Percentiles rank a stretch among this genome's conserved stretches.
Evolutionary conservation across 176 grass and related monocot genomes (phyloP).

Genomic region (Triticum aestivum): DNA sequence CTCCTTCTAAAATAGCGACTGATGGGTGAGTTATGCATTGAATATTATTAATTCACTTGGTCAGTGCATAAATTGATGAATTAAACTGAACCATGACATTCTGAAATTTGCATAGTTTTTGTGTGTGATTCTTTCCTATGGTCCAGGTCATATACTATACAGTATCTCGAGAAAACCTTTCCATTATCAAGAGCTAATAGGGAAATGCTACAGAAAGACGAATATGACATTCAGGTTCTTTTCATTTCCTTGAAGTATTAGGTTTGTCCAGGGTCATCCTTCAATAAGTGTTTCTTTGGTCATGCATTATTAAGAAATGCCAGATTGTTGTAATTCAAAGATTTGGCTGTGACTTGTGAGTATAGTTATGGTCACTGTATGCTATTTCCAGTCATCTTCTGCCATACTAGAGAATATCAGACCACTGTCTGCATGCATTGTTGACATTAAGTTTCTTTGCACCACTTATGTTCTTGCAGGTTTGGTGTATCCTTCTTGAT

Average conservation of each 20-base stretch:
- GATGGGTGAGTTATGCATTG: conserved; percentile 68
- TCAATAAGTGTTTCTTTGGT: not conserved
- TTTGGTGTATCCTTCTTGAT: conserved; percentile 86
- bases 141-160: conserved; percentile 53
- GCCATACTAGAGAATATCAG: not conserved
- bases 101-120: conserved; percentile 26
- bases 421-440: not conserved
- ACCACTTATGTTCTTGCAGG: conserved; percentile 48
- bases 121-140: conserved; percentile 38
- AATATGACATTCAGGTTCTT: conserved; percentile 72
- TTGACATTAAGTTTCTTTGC: conserved; percentile 21
- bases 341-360: not conserved
- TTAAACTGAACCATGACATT: conserved; percentile 29
- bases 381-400: conserved; percentile 13
- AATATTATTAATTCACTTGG: conserved; percentile 16
- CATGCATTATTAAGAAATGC: conserved; percentile 13
- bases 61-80: not conserved
- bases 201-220: conserved; percentile 60
- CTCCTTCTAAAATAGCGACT: conserved; percentile 35
- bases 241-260: conserved; percentile 15
- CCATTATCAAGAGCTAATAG: conserved; percentile 53
- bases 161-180: conserved; percentile 62
- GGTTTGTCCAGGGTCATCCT: not conserved
- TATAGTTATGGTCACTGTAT: not conserved
- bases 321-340: conserved; percentile 1